Conservation (phyloP, 768 basidiomycete species). For the Artomyces pyxidatus region DNA sequence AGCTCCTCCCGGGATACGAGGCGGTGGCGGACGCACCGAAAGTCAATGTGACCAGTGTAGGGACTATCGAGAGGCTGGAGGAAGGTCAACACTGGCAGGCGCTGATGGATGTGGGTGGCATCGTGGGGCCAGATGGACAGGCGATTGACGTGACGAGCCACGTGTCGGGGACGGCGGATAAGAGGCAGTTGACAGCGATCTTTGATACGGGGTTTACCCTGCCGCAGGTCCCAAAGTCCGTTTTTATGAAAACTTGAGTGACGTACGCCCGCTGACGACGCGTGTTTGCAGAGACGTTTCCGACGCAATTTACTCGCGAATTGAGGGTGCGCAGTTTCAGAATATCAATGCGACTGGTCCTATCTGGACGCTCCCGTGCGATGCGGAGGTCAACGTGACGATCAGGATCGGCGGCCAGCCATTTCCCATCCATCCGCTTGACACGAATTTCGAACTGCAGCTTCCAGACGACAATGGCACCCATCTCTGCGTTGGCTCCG, state of each 20-base stretch:
- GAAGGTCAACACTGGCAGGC: constrained; percentile 26
- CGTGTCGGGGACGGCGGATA: constrained; percentile 25
- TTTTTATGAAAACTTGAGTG: constrained; percentile 4
- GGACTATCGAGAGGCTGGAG: neutral
- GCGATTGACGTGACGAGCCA: constrained; percentile 18
- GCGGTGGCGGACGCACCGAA: constrained; percentile 21
- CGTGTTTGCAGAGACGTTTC: constrained; percentile 34
- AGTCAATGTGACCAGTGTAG: constrained; percentile 19
- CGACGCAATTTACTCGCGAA: constrained; percentile 49
- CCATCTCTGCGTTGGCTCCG: constrained; percentile 26
- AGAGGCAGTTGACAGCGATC: constrained; percentile 49
- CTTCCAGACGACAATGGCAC: constrained; percentile 27
- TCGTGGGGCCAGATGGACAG: constrained; percentile 28
- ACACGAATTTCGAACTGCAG: constrained; percentile 30
- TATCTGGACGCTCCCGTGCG: constrained; percentile 64
- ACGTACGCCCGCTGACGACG: too few species aligned
- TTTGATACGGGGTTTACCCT: constrained; percentile 67
- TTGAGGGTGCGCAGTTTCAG: constrained; percentile 41
- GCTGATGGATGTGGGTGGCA: constrained; percentile 23
- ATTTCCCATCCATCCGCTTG: constrained; percentile 61
- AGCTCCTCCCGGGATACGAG: constrained; percentile 19
- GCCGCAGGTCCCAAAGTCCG: constrained; percentile 48
- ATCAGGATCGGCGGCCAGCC: constrained; percentile 49
- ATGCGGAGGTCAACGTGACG: constrained; percentile 54
- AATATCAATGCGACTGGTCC: constrained; percentile 38